These are phyloP conservation scores for Venustampulla echinocandica DNA, from an alignment of 495 filamentous ascomycete genomes.

Conservation along the genomic window DNA sequence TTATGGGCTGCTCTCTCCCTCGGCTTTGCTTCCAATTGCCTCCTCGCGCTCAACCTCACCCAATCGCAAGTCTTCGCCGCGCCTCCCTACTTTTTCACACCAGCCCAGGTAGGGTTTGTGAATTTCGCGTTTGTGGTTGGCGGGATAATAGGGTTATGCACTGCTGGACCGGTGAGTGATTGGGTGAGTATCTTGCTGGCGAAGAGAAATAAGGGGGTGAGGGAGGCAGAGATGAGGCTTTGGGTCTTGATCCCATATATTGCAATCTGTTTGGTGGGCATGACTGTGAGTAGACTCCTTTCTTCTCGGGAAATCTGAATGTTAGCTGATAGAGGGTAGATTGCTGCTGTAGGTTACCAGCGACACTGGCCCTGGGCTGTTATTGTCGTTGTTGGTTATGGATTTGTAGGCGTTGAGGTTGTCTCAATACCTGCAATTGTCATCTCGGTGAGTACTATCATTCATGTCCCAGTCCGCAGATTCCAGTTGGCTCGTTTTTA, in stretches of 20 bases:
- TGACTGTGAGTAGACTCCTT: constrained; percentile 32
- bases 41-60: constrained; percentile 52
- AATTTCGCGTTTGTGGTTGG: constrained; percentile 40
- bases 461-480: not conserved
- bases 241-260: constrained; percentile 49
- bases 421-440: constrained; percentile 44
- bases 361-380: constrained; percentile 43
- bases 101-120: constrained; percentile 33
- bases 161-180: constrained; percentile 42
- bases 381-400: constrained; percentile 36
- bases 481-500: no score
- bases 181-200: constrained; percentile 40
- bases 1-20: constrained; percentile 52
- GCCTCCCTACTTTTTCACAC: constrained; percentile 49
- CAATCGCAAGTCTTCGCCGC: constrained; percentile 51
- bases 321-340: not conserved
- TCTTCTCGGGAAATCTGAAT: not conserved
- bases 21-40: constrained; percentile 46
- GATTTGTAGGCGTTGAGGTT: constrained; percentile 43
- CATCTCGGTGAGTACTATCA: constrained; percentile 4
- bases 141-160: constrained; percentile 35
- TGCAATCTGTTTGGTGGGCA: constrained; percentile 46
- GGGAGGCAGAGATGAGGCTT: constrained; percentile 47
- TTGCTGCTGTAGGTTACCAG: constrained; percentile 49
- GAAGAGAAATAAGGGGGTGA: constrained; percentile 38